Conservation (phyloP, 805 yeast genomes). For the Zygotorulaspora florentina region DNA sequence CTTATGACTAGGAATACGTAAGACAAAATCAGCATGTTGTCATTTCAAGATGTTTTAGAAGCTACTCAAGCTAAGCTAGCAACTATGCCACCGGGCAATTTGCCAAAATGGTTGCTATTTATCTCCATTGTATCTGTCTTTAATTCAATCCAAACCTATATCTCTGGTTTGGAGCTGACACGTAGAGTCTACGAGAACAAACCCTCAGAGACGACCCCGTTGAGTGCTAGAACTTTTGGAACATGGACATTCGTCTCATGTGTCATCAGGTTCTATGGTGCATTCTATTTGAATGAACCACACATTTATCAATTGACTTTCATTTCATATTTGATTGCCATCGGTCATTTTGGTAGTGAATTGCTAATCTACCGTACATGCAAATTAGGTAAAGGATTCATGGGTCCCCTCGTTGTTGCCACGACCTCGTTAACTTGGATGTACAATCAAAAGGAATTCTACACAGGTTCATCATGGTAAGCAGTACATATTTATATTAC, state of each 20-base stretch:
- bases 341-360: slow-evolving; percentile 76
- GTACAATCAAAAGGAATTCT: slow-evolving; percentile 63
- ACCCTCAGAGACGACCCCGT: slow-evolving; percentile 55
- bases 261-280: slow-evolving; percentile 80
- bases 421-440: slow-evolving; percentile 77
- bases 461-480: slow-evolving; percentile 38
- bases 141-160: slow-evolving; percentile 84
- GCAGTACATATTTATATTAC: neutral
- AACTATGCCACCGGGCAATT: slow-evolving; percentile 45
- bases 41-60: slow-evolving; percentile 34
- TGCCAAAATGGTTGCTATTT: slow-evolving; percentile 76
- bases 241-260: slow-evolving; percentile 94
- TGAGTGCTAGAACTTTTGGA: slow-evolving; percentile 96
- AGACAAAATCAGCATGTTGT: slow-evolving; percentile 23
- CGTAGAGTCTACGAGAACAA: slow-evolving; percentile 69
- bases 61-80: slow-evolving; percentile 25
- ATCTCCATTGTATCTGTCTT: slow-evolving; percentile 87
- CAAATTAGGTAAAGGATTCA: slow-evolving; percentile 78
- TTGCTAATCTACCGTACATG: slow-evolving; percentile 78
- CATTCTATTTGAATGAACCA: slow-evolving; percentile 64
- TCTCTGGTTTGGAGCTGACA: slow-evolving; percentile 68
- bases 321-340: slow-evolving; percentile 78
- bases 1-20: neutral
- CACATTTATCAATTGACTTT: slow-evolving; percentile 75
- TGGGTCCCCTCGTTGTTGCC: slow-evolving; percentile 85